phyloP scores from a whole-genome alignment of 225 moss, liverwort and hornwort species.

The Physcomitrellopsis africana region DNA sequence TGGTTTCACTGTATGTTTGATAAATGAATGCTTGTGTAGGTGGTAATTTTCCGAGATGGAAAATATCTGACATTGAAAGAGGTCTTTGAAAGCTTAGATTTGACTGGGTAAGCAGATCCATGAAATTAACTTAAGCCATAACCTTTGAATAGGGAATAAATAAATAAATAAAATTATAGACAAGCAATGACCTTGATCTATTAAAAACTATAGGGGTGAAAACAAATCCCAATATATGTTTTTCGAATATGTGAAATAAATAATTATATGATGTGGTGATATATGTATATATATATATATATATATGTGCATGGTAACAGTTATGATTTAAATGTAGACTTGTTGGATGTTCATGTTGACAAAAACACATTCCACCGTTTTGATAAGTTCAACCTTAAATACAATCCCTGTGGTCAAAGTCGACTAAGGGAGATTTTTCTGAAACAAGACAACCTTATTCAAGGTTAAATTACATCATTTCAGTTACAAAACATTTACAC shows the following conservation, averaged over 20 bases:
- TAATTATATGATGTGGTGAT: neutral
- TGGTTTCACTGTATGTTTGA: rapidly evolving
- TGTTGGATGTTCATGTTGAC: conserved; percentile 99
- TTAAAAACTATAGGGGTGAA: too few relatives aligned
- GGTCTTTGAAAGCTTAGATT: conserved; percentile 95
- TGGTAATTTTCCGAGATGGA: conserved; percentile 95
- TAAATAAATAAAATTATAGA: too few relatives aligned
- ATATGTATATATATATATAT: neutral
- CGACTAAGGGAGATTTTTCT: conserved; percentile 94
- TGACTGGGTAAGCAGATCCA: conserved; percentile 64
- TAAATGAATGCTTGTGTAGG: conserved; percentile 34
- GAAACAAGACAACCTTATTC: conserved; percentile 98
- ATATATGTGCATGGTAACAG: conserved; percentile 37
- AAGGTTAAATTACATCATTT: conserved; percentile 54
- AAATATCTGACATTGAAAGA: conserved; percentile 90
- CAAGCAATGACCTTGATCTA: too few relatives aligned
- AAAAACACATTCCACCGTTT: conserved; percentile 98
- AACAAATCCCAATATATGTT: neutral
- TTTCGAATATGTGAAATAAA: neutral
- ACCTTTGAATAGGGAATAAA: too few relatives aligned
- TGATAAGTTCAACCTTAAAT: conserved; percentile 97
- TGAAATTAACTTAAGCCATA: too few relatives aligned
- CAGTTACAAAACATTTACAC: conserved; percentile 25
- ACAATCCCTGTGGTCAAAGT: conserved; percentile 98
- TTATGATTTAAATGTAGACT: conserved; percentile 95